phyloP scores from a whole-genome alignment of 305 asterid species.

The Rubia balearica region DNA sequence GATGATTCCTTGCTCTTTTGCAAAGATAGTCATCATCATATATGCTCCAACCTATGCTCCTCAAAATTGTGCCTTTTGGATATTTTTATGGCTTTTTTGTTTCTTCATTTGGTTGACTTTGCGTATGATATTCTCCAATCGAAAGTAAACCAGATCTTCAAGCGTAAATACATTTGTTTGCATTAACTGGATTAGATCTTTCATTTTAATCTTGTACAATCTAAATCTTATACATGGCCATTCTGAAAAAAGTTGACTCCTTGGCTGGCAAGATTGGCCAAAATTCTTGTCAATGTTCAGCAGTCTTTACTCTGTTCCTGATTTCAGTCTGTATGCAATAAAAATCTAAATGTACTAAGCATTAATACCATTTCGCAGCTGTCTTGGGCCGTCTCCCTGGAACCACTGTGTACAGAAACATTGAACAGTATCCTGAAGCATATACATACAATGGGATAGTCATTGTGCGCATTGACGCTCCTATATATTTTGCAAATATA shows the following conservation, averaged over 20 bases:
- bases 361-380: conserved; percentile 43
- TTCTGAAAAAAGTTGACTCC: background rate
- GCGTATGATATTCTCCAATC: background rate
- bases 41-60: background rate
- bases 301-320: background rate
- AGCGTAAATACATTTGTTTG: background rate
- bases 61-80: background rate
- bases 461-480: conserved; percentile 93
- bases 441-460: conserved; percentile 94
- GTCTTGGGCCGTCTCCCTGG: conserved; percentile 97
- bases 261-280: conserved; percentile 3
- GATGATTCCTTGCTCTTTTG: background rate
- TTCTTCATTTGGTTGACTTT: background rate
- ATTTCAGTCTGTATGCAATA: background rate
- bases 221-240: background rate
- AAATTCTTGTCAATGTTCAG: conserved; percentile 6
- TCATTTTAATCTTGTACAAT: background rate
- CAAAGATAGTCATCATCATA: background rate
- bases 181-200: background rate
- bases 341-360: background rate
- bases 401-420: conserved; percentile 84
- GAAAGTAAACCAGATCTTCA: background rate
- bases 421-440: conserved; percentile 93
- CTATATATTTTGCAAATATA: conserved; percentile 89
- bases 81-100: background rate